Evolutionary conservation across 257 asterid genomes (phyloP), one percentile per base, ranked within the genome.

Genomic region (Handroanthus guayacan): DNA sequence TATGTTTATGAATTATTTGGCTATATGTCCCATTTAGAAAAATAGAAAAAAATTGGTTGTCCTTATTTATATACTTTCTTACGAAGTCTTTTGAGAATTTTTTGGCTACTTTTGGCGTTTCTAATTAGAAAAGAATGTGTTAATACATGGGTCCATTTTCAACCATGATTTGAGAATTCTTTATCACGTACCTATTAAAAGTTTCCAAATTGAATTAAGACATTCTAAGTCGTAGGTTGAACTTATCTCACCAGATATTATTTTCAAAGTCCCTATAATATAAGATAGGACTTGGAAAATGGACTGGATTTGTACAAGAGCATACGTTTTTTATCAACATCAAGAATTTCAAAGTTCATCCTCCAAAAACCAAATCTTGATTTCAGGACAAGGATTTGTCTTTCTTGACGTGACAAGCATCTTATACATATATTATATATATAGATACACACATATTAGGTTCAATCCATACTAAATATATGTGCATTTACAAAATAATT

Each of bases 211-310:
- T 34, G 10, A 31, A 5, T 31, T 62, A 10, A 34, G 47, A 62
- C 67, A 3, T 37, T 37, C 17, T 37, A 3, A 14, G 50, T 62
- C 50, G 13, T 37, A 6, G 50, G 9, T 38, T 62, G 50, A 38
- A 62, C 68, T 13, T 8, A 62, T 16, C 4, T 36, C 48, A 36
- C 31, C 16, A 62, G 14, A 38, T 1, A 36, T 37, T 37, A 12
- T 62, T 62, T 62, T 62, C 69, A 36, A 62, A n/a, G 47, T 62
- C 47, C 17, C 50, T 62, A 7, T 12, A n/a, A 4, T 38, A 1
- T 9, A 38, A 62, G 50, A 62, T 14, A n/a, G 34, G 34, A 37
- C 50, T 62, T 12, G 50, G 69, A 62, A 62, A 62, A 13, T 62
- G 69, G 48, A 62, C 69, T 38, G 14, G 4, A 43, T 60, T 54